A percentile compares a stretch with the other conserved stretches of the same genome.
phyloP scores from a whole-genome alignment of 2,329 filamentous ascomycete genomes.

The Tolypocladium tropicale region DNA sequence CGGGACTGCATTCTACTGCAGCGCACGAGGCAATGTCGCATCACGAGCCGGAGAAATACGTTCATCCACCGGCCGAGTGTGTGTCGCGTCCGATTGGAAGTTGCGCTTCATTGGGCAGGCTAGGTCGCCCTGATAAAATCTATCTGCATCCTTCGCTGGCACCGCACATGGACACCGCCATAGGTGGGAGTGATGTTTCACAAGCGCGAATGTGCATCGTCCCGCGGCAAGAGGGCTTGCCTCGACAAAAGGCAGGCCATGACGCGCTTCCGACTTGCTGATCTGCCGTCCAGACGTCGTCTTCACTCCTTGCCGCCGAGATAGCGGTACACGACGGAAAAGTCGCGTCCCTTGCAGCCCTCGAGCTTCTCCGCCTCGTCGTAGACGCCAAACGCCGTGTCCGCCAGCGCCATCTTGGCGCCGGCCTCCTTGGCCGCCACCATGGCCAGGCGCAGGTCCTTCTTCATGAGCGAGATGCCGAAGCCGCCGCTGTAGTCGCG shows the following conservation, averaged over 20 bases:
- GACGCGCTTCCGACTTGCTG: no score
- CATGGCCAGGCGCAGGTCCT: constrained; percentile 65
- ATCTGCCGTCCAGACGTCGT: no score
- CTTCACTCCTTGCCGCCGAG: constrained; percentile 47
- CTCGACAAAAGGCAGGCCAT: no score
- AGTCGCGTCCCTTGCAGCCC: constrained; percentile 59
- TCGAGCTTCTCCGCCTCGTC: constrained; percentile 52
- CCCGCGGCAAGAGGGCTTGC: no score
- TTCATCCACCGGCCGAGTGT: neutral
- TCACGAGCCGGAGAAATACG: neutral
- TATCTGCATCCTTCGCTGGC: no score
- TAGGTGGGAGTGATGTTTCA: no score
- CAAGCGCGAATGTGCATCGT: no score
- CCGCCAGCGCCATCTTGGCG: constrained; percentile 54
- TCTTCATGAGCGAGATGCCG: constrained; percentile 68
- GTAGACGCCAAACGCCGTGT: constrained; percentile 56
- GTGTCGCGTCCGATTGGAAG: neutral
- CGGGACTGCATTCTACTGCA: neutral
- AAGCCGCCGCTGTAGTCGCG: constrained; percentile 72
- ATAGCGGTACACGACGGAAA: constrained; percentile 72
- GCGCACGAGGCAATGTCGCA: neutral
- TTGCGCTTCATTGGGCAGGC: no score
- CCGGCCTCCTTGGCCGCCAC: constrained; percentile 59
- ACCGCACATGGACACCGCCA: no score
- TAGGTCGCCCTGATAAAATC: constrained; percentile 1